A percentile compares a stretch with the other conserved stretches of the same genome.
Conservation (phyloP, 306 rosid species). For the Cyamopsis tetragonoloba region DNA sequence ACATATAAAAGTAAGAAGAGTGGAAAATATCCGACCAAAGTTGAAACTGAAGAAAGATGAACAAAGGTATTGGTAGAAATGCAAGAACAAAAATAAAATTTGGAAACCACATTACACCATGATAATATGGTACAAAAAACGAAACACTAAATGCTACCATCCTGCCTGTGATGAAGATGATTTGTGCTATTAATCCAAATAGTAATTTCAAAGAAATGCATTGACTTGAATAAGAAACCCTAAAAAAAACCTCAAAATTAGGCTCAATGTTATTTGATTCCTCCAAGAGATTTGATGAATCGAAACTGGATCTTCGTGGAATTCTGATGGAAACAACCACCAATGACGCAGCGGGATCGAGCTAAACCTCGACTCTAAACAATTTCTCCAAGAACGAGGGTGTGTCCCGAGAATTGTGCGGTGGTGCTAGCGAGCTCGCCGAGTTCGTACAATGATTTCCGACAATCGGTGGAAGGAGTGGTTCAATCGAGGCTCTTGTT, state of each 20-base stretch:
- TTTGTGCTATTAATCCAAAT: constrained; percentile 35
- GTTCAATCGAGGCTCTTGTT: constrained; percentile 61
- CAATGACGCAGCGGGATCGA: constrained; percentile 41
- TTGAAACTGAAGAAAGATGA: constrained; percentile 20
- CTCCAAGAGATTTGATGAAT: not conserved
- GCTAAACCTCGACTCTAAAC: constrained; percentile 25
- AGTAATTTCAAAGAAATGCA: constrained; percentile 43
- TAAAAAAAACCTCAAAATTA: not conserved
- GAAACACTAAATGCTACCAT: constrained; percentile 39
- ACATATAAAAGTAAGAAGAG: constrained; percentile 35
- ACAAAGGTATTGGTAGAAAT: constrained; percentile 25
- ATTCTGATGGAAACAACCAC: constrained; percentile 40
- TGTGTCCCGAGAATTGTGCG: constrained; percentile 41
- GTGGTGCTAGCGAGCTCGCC: constrained; percentile 51
- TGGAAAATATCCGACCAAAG: constrained; percentile 34
- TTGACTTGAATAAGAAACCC: constrained; percentile 2
- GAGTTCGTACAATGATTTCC: constrained; percentile 55
- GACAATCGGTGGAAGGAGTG: constrained; percentile 55
- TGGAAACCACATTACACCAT: constrained; percentile 28
- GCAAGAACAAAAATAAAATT: constrained; percentile 10
- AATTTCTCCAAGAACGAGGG: not conserved
- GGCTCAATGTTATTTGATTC: constrained; percentile 31
- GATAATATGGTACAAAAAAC: constrained; percentile 25
- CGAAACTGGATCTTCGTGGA: constrained; percentile 36
- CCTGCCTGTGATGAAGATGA: constrained; percentile 44